Base-by-base conservation (phyloP, 208 protist species). In the Crithidia sp. region DNA sequence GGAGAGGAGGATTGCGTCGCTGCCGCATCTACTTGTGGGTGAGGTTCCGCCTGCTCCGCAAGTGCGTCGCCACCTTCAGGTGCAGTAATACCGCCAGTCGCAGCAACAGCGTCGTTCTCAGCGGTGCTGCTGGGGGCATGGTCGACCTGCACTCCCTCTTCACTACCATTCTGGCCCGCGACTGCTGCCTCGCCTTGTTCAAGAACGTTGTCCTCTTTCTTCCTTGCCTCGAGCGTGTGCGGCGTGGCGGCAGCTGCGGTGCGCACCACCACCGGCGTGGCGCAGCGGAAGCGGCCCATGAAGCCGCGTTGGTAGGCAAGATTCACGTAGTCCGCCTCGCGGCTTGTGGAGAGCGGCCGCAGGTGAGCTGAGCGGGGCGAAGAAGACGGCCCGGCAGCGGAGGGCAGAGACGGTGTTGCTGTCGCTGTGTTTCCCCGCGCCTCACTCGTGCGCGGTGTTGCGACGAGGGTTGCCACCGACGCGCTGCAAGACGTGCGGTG, bases 211-310 rank as follows among this genome's bases (percentile, higher is more conserved):
- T 39, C 36, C 40, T 67, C 41, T 3, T 54, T 45, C 4, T 47
- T 3, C 36, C 37, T 47, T 37, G 3, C 16, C 5, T 12, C 59
- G n/a, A 10, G 6, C 5, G 12, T n/a, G 36, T 81, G 76, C 37
- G 43, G 45, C 19, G 76, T 79, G 0, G 62, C 57, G 5, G 62
- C 19, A 8, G 74, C 50, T 8, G 67, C 44, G 2, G 77, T 84
- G 56, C 76, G 77, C 41, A 81, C 59, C 62, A 85, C 67, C 36
- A 86, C 84, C 43, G 78, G 61, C 4, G 70, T 62, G 63, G 81
- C 84, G 54, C 78, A 86, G 16, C 77, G 78, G 45, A 84, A 86
- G 19, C 65, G 77, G 14, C 59, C 84, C 59, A 73, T 61, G 52
- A 68, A 89, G 56, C 67, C 76, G 57, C 65, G 77, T 50, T 50